Evolutionary conservation across 2,329 filamentous ascomycete species (phyloP), one percentile per base, ranked within the genome.

Genomic region (Raffaelea ambrosiae): DNA sequence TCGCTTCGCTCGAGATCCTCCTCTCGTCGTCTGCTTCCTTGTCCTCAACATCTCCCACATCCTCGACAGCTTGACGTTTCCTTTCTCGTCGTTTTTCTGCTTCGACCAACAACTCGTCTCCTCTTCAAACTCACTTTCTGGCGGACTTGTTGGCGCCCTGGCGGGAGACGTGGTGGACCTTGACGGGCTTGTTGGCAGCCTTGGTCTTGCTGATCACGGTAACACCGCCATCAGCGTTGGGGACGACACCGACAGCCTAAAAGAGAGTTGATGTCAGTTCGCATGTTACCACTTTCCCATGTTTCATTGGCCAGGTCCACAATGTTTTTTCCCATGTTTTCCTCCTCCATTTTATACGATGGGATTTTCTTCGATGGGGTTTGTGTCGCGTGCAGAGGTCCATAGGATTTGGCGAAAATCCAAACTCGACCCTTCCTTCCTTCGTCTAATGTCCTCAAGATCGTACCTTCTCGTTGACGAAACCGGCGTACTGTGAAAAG

Each of bases 401-500:
- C 13, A 7, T 29, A 7, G 26, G n/a, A n/a, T 29, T 29, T 29
- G 26, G 13, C 26, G 13, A 13, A 29, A 29, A 7, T 13, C 26
- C 26, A 29, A 13, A 7, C 13, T 29, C 26, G 13, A 29, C 7
- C 26, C 7, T 13, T 29, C 26, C 26, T n/a, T n/a, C n/a, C n/a
- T n/a, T n/a, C n/a, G n/a, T n/a, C n/a, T n/a, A n/a, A n/a, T n/a
- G n/a, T n/a, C n/a, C n/a, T n/a, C n/a, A n/a, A n/a, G 7, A 29
- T 52, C 51, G 59, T 85, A 93, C 88, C 86, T 95, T 93, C 69
- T 84, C 80, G 77, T 95, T 95, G 71, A 88, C 82, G 72, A 89
- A 94, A 65, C 93, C 93, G 63, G 87, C 87, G 72, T 95, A 81
- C 88, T 94, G 66, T 54, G 42, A 40, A 35, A 9, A 33, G 16